phyloP scores from a whole-genome alignment of 2,329 filamentous ascomycete genomes.

The Alternaria brassicae region DNA sequence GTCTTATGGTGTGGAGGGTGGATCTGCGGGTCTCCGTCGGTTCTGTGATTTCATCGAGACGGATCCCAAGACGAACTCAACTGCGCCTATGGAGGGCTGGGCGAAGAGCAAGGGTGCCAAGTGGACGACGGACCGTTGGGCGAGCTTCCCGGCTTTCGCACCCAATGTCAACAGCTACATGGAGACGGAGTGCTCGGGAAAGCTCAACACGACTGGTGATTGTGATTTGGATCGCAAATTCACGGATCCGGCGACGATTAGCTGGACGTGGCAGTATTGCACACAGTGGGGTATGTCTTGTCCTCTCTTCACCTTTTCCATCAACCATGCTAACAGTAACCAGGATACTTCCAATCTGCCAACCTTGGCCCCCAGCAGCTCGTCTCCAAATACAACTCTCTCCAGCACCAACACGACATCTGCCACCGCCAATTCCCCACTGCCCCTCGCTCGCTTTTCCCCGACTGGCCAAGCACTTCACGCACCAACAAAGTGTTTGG shows the following conservation, averaged over 20 bases:
- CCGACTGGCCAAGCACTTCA: slow-evolving; percentile 49
- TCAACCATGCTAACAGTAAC: slow-evolving; percentile 4
- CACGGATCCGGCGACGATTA: slow-evolving; percentile 49
- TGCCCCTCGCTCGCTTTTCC: slow-evolving; percentile 51
- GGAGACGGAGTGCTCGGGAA: slow-evolving; percentile 52
- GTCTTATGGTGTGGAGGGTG: slow-evolving; percentile 52
- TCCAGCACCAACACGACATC: slow-evolving; percentile 53
- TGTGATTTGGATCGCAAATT: slow-evolving; percentile 51
- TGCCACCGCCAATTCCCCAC: slow-evolving; percentile 60
- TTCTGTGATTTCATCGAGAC: slow-evolving; percentile 59
- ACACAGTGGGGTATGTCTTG: slow-evolving; percentile 55
- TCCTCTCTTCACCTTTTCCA: background rate
- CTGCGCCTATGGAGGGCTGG: slow-evolving; percentile 52
- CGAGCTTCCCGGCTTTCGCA: slow-evolving; percentile 50
- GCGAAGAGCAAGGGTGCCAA: slow-evolving; percentile 52
- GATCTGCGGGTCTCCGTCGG: slow-evolving; percentile 39
- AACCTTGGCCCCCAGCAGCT: slow-evolving; percentile 59
- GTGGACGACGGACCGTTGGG: slow-evolving; percentile 53
- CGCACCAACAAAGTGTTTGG: slow-evolving; percentile 55
- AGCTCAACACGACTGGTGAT: slow-evolving; percentile 28
- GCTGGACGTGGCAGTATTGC: slow-evolving; percentile 62
- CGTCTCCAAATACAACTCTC: slow-evolving; percentile 56
- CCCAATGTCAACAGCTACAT: slow-evolving; percentile 50
- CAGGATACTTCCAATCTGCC: slow-evolving; percentile 57
- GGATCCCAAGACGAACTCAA: slow-evolving; percentile 48